Evolutionary conservation across 208 protist genomes (phyloP).

Genomic region (Trypanosoma cruzi): DNA sequence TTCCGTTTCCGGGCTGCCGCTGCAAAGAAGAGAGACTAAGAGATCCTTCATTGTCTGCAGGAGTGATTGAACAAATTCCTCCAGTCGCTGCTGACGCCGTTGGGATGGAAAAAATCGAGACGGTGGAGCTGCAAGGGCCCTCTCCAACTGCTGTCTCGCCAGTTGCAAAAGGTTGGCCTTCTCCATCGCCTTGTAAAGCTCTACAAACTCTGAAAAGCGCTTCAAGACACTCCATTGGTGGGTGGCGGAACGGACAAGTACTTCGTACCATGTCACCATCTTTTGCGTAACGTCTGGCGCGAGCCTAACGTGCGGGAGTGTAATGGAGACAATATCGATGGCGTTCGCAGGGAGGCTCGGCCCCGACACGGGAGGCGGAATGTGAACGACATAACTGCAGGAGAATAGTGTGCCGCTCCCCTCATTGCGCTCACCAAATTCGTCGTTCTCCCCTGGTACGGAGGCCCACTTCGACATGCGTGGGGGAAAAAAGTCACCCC

Average conservation of each 20-base stretch:
- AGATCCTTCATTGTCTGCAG: constrained; percentile 24
- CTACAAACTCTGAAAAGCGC: constrained; percentile 32
- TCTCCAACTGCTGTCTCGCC: constrained; percentile 7
- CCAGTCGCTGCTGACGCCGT: constrained; percentile 1
- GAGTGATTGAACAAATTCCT: constrained; percentile 14
- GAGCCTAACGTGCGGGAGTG: background rate
- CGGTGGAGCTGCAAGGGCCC: constrained; percentile 1
- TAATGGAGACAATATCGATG: constrained; percentile 19
- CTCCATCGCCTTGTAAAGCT: constrained; percentile 11
- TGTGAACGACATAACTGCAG: constrained; percentile 18
- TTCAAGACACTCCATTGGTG: constrained; percentile 31
- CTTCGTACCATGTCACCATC: constrained; percentile 28
- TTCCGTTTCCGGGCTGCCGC: background rate
- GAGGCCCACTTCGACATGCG: constrained; percentile 23
- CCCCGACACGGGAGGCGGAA: constrained; percentile 11
- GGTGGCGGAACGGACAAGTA: constrained; percentile 11
- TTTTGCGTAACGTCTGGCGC: constrained; percentile 13
- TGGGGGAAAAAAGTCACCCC: background rate
- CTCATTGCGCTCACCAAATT: constrained; percentile 4
- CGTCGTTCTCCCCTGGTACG: background rate
- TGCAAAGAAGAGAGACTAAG: background rate
- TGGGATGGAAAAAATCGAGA: constrained; percentile 11
- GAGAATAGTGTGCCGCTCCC: background rate
- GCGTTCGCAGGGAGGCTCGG: constrained; percentile 8
- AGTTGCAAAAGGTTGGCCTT: constrained; percentile 9